These are phyloP conservation scores for Quercus aquifolioides DNA, from an alignment of 306 rosid genomes.

Conservation along the genomic window DNA sequence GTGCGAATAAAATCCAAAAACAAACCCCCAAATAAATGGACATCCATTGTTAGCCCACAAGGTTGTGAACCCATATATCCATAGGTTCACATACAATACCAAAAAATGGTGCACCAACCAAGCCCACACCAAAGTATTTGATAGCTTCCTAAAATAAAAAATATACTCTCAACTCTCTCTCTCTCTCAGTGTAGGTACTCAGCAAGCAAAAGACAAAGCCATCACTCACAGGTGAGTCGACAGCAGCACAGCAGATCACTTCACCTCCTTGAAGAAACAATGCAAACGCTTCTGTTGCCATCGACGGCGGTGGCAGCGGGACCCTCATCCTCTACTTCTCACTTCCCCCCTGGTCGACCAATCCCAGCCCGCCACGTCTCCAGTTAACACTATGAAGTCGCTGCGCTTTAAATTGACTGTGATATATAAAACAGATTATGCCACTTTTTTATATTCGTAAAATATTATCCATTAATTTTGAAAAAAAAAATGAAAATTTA, in stretches of 20 bases:
- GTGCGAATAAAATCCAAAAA: not conserved
- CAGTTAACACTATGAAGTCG: not conserved
- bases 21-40: not conserved
- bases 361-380: slow-evolving; percentile 24
- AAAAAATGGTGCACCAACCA: not conserved
- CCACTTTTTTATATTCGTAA: too few species aligned
- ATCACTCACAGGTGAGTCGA: not conserved
- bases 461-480: too few species aligned
- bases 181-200: too few species aligned
- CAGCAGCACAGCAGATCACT: not conserved
- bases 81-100: not conserved
- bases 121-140: not conserved
- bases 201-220: too few species aligned
- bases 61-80: not conserved
- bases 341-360: slow-evolving; percentile 16
- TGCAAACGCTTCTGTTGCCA: slow-evolving; percentile 77
- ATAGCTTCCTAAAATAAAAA: not conserved
- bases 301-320: slow-evolving; percentile 43
- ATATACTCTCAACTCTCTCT: too few species aligned
- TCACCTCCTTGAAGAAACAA: slow-evolving; percentile 10
- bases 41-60: not conserved
- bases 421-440: not conserved
- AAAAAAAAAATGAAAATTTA: too few species aligned
- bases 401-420: too few species aligned
- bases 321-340: slow-evolving; percentile 10